phyloP scores from a whole-genome alignment of 177 flowering plant genomes.

The Vitis hybrid region DNA sequence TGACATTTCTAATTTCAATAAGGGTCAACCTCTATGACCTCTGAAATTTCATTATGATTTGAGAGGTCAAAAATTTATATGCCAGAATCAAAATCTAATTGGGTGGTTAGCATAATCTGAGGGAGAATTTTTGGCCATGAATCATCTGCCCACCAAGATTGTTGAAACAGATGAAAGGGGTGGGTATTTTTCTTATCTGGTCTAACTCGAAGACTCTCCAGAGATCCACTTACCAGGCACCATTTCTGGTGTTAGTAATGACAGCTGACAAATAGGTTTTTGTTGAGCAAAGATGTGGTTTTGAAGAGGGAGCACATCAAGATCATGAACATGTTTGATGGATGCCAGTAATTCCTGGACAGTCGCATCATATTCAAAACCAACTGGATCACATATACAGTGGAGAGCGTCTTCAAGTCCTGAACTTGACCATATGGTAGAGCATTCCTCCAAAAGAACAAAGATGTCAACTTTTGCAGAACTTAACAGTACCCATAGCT shows the following conservation, averaged over 20 bases:
- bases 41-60: no score
- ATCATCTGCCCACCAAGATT: neutral
- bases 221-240: slow-evolving; percentile 51
- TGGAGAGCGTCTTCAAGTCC: slow-evolving; percentile 71
- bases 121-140: no score
- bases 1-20: no score
- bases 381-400: slow-evolving; percentile 26
- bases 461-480: slow-evolving; percentile 24
- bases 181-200: neutral
- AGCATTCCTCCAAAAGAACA: slow-evolving; percentile 55
- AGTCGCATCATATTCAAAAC: slow-evolving; percentile 26
- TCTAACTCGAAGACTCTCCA: neutral
- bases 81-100: no score
- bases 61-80: no score
- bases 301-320: slow-evolving; percentile 44
- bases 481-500: slow-evolving; percentile 64
- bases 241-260: slow-evolving; percentile 40
- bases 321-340: slow-evolving; percentile 40
- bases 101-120: no score
- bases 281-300: slow-evolving; percentile 28
- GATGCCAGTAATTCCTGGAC: slow-evolving; percentile 44
- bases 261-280: slow-evolving; percentile 49
- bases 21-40: no score
- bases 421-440: slow-evolving; percentile 56
- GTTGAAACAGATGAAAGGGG: neutral